Percentiles rank a stretch among this genome's conserved stretches.
These are phyloP conservation scores for Ascosphaera aggregata DNA, from an alignment of 2,329 filamentous ascomycete species.

Conservation along the genomic window DNA sequence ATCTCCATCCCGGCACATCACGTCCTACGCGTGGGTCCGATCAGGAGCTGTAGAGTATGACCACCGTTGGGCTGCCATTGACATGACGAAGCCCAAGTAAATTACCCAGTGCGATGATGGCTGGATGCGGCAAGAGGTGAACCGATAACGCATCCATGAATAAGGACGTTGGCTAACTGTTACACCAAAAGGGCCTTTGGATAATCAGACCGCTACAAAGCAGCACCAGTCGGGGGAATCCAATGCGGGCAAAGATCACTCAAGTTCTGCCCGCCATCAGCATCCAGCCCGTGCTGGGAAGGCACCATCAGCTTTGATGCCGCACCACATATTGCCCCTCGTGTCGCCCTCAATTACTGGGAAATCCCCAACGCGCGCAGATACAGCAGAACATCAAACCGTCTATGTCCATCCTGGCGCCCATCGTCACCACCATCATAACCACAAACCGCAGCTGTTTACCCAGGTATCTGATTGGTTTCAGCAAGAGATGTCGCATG, in stretches of 20 bases:
- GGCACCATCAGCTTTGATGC: slow-evolving; percentile 8
- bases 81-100: too few relatives aligned
- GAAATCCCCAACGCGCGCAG: neutral
- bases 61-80: too few relatives aligned
- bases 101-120: neutral
- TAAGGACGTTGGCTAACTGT: neutral
- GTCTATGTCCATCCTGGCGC: neutral
- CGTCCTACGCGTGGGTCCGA: too few relatives aligned
- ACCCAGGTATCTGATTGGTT: slow-evolving; percentile 67
- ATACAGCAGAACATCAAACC: neutral
- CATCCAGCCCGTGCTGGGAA: slow-evolving; percentile 8
- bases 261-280: neutral
- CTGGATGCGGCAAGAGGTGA: neutral
- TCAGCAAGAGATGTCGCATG: slow-evolving; percentile 48
- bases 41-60: too few relatives aligned
- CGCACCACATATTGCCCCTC: slow-evolving; percentile 6
- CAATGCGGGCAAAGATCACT: neutral
- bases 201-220: neutral
- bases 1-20: too few relatives aligned
- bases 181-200: neutral
- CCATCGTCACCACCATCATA: neutral
- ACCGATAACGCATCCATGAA: neutral
- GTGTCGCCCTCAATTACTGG: slow-evolving; percentile 5
- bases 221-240: neutral
- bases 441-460: slow-evolving; percentile 23